Conservation (phyloP, 441 rosid genomes). For the Theobroma grandiflorum region DNA sequence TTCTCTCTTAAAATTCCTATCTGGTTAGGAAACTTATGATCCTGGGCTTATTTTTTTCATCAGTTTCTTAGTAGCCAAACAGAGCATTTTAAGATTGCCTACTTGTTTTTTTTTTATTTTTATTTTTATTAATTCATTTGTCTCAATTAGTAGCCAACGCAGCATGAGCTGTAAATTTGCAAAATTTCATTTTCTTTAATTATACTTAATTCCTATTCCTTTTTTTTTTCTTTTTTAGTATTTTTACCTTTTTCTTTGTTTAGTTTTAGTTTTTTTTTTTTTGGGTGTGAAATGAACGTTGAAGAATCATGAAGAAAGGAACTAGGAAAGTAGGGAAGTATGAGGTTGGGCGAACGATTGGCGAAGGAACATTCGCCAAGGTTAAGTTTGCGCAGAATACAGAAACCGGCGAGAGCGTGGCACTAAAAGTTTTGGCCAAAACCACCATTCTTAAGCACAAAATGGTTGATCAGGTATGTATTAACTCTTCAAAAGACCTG, state of each 20-base stretch:
- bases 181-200: neutral
- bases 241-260: neutral
- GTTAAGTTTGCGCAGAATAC: slow-evolving; percentile 86
- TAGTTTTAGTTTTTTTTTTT: neutral
- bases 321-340: slow-evolving; percentile 79
- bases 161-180: neutral
- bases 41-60: neutral
- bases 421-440: slow-evolving; percentile 87
- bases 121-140: neutral
- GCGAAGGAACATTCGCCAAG: slow-evolving; percentile 96
- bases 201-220: too few relatives aligned
- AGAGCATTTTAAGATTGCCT: neutral
- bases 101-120: neutral
- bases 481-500: neutral
- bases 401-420: slow-evolving; percentile 82
- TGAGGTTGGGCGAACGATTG: slow-evolving; percentile 86
- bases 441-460: slow-evolving; percentile 78
- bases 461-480: slow-evolving; percentile 91
- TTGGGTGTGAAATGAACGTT: slow-evolving; percentile 37
- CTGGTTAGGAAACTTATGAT: neutral
- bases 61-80: slow-evolving; percentile 3
- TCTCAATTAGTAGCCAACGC: neutral
- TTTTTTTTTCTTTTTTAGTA: too few relatives aligned
- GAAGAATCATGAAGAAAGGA: slow-evolving; percentile 44
- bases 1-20: slow-evolving; percentile 14